A percentile compares a stretch with the other conserved stretches of the same genome.
phyloP scores from a whole-genome alignment of 768 basidiomycete species.

The Postia placenta region DNA sequence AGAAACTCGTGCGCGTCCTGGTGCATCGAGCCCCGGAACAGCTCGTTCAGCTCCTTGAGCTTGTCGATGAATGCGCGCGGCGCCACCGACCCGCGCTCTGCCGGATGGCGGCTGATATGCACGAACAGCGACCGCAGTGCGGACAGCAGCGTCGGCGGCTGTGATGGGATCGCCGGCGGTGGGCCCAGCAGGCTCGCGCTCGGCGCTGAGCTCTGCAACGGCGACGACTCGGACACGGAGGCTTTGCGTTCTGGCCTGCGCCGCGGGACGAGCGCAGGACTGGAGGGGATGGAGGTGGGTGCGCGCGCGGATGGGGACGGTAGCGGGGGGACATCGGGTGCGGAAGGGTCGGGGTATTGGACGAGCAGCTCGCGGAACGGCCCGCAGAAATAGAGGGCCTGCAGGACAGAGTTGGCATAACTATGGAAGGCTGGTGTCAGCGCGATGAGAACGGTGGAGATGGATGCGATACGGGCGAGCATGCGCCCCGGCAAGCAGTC shows the following conservation, averaged over 20 bases:
- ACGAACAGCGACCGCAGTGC: constrained; percentile 90
- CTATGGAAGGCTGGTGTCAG: constrained; percentile 32
- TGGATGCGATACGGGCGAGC: no score
- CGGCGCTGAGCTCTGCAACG: constrained; percentile 18
- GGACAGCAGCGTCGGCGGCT: constrained; percentile 77
- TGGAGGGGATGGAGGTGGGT: constrained; percentile 29
- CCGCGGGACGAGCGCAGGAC: constrained; percentile 29
- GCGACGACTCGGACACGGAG: constrained; percentile 25
- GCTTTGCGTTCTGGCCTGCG: constrained; percentile 54
- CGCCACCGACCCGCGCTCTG: constrained; percentile 78
- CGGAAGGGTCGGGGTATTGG: constrained; percentile 53
- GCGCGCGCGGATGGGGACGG: constrained; percentile 20
- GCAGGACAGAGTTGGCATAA: constrained; percentile 98
- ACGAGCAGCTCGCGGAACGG: constrained; percentile 90
- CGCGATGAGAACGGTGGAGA: no score
- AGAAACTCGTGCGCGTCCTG: constrained; percentile 99
- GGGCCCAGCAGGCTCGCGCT: constrained; percentile 24
- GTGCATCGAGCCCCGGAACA: constrained; percentile 87
- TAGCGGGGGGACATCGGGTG: constrained; percentile 29
- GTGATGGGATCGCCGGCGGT: constrained; percentile 43
- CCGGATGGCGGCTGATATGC: constrained; percentile 73
- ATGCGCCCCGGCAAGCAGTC: no score
- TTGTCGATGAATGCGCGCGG: constrained; percentile 92
- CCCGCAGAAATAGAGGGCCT: constrained; percentile 91
- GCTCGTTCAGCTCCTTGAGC: constrained; percentile 86